Evolutionary conservation across 2,329 filamentous ascomycete genomes (phyloP).

Genomic region (Aspergillus cejpii): DNA sequence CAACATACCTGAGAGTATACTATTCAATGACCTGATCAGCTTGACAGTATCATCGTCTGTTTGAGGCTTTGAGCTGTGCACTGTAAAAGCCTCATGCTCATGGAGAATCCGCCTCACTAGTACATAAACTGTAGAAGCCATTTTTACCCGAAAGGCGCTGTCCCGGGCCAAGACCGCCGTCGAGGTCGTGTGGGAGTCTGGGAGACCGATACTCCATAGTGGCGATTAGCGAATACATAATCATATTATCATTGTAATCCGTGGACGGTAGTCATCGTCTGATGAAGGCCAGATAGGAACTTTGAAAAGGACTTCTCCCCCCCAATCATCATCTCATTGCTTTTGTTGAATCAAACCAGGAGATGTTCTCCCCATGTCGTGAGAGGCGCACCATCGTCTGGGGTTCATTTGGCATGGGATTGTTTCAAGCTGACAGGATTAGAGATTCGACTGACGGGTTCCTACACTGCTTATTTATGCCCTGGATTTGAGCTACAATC

Average conservation of each 20-base stretch:
- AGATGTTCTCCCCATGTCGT: too few relatives aligned
- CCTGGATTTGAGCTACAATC: not conserved
- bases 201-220: not conserved
- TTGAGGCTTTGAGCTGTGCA: too few relatives aligned
- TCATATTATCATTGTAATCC: constrained; percentile 1
- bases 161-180: not conserved
- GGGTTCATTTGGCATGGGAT: too few relatives aligned
- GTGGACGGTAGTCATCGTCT: not conserved
- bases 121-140: not conserved
- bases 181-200: not conserved
- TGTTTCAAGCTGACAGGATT: too few relatives aligned
- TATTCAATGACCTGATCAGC: too few relatives aligned
- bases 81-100: too few relatives aligned
- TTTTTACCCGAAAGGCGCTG: not conserved
- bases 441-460: not conserved
- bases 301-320: not conserved
- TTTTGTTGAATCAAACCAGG: not conserved
- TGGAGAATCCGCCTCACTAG: not conserved
- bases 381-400: too few relatives aligned
- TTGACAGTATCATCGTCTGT: too few relatives aligned
- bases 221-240: constrained; percentile 5
- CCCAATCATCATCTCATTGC: not conserved
- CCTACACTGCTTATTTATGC: not conserved
- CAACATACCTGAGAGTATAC: too few relatives aligned
- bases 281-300: not conserved